These are phyloP conservation scores for Primulina huaijiensis DNA, from an alignment of 257 asterid genomes.

Conservation along the genomic window DNA sequence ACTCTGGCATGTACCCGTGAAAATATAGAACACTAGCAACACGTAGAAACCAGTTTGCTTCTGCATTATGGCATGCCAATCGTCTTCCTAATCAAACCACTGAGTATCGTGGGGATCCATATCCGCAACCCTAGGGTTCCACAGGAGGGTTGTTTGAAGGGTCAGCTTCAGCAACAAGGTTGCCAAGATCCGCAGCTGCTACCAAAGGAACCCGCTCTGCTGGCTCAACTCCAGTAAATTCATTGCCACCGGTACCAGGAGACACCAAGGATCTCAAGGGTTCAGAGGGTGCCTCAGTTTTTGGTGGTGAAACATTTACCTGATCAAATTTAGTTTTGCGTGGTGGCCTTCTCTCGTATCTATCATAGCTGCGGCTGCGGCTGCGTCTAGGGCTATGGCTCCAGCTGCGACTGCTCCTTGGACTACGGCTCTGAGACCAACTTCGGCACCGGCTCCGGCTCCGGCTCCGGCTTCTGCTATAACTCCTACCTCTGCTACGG, in stretches of 20 bases:
- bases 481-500: conserved; percentile 37
- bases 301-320: conserved; percentile 44
- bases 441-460: conserved; percentile 47
- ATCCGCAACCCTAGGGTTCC: conserved; percentile 23
- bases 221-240: conserved; percentile 31
- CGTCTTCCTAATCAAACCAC: neutral
- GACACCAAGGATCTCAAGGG: conserved; percentile 27
- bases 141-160: conserved; percentile 31
- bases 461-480: conserved; percentile 46
- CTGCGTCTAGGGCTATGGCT: conserved; percentile 37
- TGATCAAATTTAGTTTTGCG: conserved; percentile 71
- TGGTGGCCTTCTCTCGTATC: conserved; percentile 58
- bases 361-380: conserved; percentile 46
- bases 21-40: neutral
- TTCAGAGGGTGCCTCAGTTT: conserved; percentile 22
- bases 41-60: neutral
- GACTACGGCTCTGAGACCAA: conserved; percentile 25
- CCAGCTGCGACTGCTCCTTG: conserved; percentile 57
- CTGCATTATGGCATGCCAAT: neutral
- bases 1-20: neutral
- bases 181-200: conserved; percentile 17
- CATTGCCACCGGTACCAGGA: conserved; percentile 31
- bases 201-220: conserved; percentile 26
- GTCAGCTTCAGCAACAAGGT: conserved; percentile 22
- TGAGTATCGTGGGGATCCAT: neutral